phyloP scores from a whole-genome alignment of 495 filamentous ascomycete genomes.

The Trypethelium eluteriae region DNA sequence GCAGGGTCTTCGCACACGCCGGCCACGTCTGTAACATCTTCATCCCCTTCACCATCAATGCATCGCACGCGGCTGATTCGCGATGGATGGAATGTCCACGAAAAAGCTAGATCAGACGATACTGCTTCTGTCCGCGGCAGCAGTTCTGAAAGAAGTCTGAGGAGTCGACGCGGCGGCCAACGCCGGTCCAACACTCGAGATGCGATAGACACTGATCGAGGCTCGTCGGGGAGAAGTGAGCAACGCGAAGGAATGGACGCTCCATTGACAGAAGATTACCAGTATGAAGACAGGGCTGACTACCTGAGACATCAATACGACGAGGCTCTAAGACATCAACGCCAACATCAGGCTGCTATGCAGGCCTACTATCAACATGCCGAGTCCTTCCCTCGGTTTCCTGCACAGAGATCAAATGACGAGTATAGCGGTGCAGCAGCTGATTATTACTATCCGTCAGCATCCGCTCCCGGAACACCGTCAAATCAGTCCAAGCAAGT shows the following conservation, averaged over 20 bases:
- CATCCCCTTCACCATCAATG: constrained; percentile 24
- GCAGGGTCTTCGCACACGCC: constrained; percentile 15
- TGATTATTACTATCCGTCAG: neutral
- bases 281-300: neutral
- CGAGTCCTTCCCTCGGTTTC: constrained; percentile 13
- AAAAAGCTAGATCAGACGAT: constrained; percentile 21
- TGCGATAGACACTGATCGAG: neutral
- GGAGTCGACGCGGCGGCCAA: constrained; percentile 4
- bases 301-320: constrained; percentile 4
- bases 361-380: neutral
- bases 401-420: constrained; percentile 7
- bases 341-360: neutral
- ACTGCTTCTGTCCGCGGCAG: constrained; percentile 22
- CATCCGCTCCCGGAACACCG: constrained; percentile 2
- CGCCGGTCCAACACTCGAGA: neutral
- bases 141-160: constrained; percentile 19
- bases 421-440: constrained; percentile 10
- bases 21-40: constrained; percentile 21
- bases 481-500: constrained; percentile 6
- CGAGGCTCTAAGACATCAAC: neutral
- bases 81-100: constrained; percentile 22
- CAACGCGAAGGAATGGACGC: constrained; percentile 2
- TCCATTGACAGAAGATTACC: neutral
- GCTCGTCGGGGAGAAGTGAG: constrained; percentile 2
- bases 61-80: constrained; percentile 18